Conservation (phyloP, 2,329 filamentous ascomycete species). For the Didymella arachidicola region DNA sequence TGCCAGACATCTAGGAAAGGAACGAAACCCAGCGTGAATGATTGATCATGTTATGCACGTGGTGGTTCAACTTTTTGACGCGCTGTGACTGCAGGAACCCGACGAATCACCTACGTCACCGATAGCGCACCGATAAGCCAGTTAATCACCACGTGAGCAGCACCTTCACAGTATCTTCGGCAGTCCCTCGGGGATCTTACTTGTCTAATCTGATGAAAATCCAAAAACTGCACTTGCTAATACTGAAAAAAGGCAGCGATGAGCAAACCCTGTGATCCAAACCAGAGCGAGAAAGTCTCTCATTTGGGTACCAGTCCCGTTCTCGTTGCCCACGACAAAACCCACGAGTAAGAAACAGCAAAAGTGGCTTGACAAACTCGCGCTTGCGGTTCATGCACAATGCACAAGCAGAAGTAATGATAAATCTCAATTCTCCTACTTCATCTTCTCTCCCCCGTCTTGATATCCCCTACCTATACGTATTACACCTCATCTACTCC, state of each 20-base stretch:
- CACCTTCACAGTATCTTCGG: slow-evolving; percentile 11
- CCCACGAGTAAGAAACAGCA: no score
- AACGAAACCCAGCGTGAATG: background rate
- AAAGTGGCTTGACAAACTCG: no score
- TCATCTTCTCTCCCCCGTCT: no score
- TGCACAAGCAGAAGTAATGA: no score
- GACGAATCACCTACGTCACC: slow-evolving; percentile 29
- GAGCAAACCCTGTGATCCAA: no score
- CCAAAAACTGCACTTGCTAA: background rate
- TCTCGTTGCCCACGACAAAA: no score
- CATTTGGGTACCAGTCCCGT: no score
- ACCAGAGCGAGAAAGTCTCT: no score
- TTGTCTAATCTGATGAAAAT: slow-evolving; percentile 7
- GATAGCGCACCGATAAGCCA: slow-evolving; percentile 13
- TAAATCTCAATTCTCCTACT: no score
- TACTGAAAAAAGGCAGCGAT: background rate
- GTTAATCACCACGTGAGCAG: slow-evolving; percentile 3
- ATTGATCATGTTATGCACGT: slow-evolving; percentile 11
- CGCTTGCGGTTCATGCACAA: no score
- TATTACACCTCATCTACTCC: no score
- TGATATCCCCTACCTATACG: no score
- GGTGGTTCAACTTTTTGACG: slow-evolving; percentile 11
- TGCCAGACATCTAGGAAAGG: slow-evolving; percentile 42
- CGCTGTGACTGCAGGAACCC: slow-evolving; percentile 12
- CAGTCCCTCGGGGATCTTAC: slow-evolving; percentile 1